Evolutionary conservation across 2,329 filamentous ascomycete species (phyloP).

Genomic region (Beauveria australis): DNA sequence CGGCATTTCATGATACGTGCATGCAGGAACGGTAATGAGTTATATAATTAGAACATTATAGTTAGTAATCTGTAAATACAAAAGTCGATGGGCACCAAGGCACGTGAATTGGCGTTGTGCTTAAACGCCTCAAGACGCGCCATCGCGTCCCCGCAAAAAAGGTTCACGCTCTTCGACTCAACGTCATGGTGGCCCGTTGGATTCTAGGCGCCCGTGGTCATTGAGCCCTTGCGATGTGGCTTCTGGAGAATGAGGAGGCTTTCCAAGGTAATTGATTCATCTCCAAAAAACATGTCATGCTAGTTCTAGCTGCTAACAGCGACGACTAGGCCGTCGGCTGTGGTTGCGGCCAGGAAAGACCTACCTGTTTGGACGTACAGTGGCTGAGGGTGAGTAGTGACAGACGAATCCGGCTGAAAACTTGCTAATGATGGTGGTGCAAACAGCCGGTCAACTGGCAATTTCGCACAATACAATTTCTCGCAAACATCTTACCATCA

Average conservation of each 20-base stretch:
- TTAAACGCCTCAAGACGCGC: slow-evolving; percentile 7
- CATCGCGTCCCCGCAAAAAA: slow-evolving; percentile 9
- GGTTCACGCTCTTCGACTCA: slow-evolving; percentile 6
- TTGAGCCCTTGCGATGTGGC: slow-evolving; percentile 45
- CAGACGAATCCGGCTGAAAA: no score
- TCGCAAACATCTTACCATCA: slow-evolving; percentile 75
- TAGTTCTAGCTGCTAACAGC: slow-evolving; percentile 7
- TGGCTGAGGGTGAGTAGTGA: slow-evolving; percentile 47
- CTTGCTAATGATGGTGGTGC: neutral
- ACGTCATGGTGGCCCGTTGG: slow-evolving; percentile 3
- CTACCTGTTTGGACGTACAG: slow-evolving; percentile 78
- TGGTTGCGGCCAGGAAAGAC: slow-evolving; percentile 82
- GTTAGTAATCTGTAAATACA: neutral
- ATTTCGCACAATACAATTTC: slow-evolving; percentile 80
- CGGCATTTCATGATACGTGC: no score
- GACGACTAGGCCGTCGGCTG: slow-evolving; percentile 40
- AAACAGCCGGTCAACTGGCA: slow-evolving; percentile 53
- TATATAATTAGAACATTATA: neutral
- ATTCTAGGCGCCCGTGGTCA: neutral
- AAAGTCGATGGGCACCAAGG: neutral
- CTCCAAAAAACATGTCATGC: neutral
- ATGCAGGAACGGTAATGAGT: no score
- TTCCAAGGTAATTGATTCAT: slow-evolving; percentile 34
- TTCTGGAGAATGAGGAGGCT: slow-evolving; percentile 50
- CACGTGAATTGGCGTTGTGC: slow-evolving; percentile 18